Evolutionary conservation across 2,329 filamentous ascomycete genomes (phyloP).

Genomic region (Periconia sp.): DNA sequence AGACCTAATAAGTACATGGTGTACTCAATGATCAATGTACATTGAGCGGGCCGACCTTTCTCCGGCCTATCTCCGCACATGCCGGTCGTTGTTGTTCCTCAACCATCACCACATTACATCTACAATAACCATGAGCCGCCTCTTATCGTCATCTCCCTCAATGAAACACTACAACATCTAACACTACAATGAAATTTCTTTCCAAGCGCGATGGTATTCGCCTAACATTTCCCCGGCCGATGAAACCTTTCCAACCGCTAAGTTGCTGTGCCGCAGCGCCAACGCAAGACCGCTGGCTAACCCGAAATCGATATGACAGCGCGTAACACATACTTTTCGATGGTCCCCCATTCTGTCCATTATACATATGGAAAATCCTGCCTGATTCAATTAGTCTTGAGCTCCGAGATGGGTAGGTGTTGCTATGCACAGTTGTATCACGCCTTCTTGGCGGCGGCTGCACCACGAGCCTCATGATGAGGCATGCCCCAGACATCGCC

Average conservation of each 20-base stretch:
- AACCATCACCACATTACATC: too few relatives aligned
- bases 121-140: too few relatives aligned
- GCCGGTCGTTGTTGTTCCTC: too few relatives aligned
- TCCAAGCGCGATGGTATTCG: not conserved
- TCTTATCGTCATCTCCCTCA: too few relatives aligned
- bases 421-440: not conserved
- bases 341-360: not conserved
- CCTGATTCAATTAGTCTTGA: too few relatives aligned
- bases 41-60: too few relatives aligned
- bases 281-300: not conserved
- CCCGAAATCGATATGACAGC: not conserved
- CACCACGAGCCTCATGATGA: not conserved
- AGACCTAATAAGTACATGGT: too few relatives aligned
- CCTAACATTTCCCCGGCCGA: not conserved
- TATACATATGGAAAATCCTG: too few relatives aligned
- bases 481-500: not conserved
- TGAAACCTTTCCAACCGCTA: not conserved
- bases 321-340: not conserved
- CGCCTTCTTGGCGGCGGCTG: not conserved
- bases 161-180: not conserved
- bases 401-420: too few relatives aligned
- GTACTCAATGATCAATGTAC: too few relatives aligned
- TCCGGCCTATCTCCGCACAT: too few relatives aligned
- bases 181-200: not conserved
- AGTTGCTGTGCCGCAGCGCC: not conserved